phyloP scores from a whole-genome alignment of 2,329 filamentous ascomycete species.

The Ceratocystiopsis sp. region DNA sequence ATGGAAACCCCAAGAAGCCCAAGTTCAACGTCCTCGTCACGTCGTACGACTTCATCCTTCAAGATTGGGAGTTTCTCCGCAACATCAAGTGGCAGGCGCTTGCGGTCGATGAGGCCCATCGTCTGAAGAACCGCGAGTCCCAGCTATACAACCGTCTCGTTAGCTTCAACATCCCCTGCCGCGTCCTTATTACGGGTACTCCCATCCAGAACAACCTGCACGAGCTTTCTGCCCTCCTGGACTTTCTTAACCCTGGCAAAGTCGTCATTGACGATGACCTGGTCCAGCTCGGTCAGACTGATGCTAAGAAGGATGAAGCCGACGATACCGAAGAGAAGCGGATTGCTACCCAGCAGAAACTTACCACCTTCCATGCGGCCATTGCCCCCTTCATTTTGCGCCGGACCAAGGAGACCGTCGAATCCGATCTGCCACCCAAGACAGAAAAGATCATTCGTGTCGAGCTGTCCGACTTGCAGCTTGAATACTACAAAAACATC shows the following conservation, averaged over 20 bases:
- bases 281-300: constrained; percentile 47
- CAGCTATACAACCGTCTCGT: constrained; percentile 76
- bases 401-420: constrained; percentile 91
- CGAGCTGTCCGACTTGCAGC: constrained; percentile 85
- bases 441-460: constrained; percentile 98
- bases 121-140: constrained; percentile 89
- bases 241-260: constrained; percentile 93
- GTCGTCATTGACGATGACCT: constrained; percentile 84
- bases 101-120: constrained; percentile 90
- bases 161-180: constrained; percentile 74
- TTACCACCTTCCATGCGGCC: constrained; percentile 66
- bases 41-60: constrained; percentile 90
- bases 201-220: constrained; percentile 94
- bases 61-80: constrained; percentile 67
- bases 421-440: constrained; percentile 90
- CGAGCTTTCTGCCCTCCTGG: constrained; percentile 80
- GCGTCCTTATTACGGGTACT: constrained; percentile 87
- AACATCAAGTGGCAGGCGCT: constrained; percentile 96
- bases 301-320: constrained; percentile 15
- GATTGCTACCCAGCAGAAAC: constrained; percentile 69
- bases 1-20: constrained; percentile 71
- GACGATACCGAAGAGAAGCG: constrained; percentile 27
- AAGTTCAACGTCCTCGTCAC: constrained; percentile 98
- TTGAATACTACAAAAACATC: constrained; percentile 99
- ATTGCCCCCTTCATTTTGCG: constrained; percentile 92